Conservation (phyloP, 768 basidiomycete genomes). For the Suillus plorans region DNA sequence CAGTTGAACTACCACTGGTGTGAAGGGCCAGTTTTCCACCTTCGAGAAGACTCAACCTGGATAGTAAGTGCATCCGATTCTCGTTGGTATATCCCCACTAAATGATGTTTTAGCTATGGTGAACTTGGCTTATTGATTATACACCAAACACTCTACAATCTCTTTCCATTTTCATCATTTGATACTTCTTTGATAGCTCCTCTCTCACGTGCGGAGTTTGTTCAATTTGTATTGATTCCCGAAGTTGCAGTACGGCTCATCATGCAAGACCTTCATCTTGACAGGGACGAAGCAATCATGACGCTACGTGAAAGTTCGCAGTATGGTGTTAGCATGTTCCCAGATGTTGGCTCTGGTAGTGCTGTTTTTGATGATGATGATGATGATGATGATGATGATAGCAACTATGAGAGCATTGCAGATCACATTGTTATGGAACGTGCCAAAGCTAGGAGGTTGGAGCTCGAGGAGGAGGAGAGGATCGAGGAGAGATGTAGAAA, state of each 20-base stretch:
- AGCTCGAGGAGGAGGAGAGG: conserved; percentile 41
- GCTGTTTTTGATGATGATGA: conserved; percentile 35
- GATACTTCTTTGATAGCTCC: conserved; percentile 56
- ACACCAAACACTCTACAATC: conserved; percentile 68
- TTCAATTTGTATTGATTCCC: conserved; percentile 82
- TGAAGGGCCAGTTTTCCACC: conserved; percentile 71
- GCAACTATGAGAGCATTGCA: conserved; percentile 32
- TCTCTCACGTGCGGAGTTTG: conserved; percentile 71
- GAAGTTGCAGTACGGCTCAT: conserved; percentile 82
- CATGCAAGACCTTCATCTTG: conserved; percentile 63
- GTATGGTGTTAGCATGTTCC: conserved; percentile 87
- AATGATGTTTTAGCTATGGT: conserved; percentile 63
- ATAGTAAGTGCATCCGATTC: conserved; percentile 61
- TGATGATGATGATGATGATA: conserved; percentile 24
- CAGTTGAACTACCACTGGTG: conserved; percentile 60
- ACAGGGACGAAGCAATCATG: conserved; percentile 47
- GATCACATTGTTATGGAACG: conserved; percentile 46
- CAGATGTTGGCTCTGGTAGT: conserved; percentile 38
- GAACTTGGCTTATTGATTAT: conserved; percentile 82
- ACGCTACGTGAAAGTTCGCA: conserved; percentile 74
- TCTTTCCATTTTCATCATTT: conserved; percentile 67
- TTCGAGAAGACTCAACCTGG: conserved; percentile 86
- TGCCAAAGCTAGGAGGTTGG: conserved; percentile 38
- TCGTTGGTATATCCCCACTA: not conserved
- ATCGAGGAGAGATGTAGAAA: conserved; percentile 28